Percentiles rank a stretch among this genome's conserved stretches.
Conservation (phyloP, 148 eudicot genomes). For the Arbutus unedo region DNA sequence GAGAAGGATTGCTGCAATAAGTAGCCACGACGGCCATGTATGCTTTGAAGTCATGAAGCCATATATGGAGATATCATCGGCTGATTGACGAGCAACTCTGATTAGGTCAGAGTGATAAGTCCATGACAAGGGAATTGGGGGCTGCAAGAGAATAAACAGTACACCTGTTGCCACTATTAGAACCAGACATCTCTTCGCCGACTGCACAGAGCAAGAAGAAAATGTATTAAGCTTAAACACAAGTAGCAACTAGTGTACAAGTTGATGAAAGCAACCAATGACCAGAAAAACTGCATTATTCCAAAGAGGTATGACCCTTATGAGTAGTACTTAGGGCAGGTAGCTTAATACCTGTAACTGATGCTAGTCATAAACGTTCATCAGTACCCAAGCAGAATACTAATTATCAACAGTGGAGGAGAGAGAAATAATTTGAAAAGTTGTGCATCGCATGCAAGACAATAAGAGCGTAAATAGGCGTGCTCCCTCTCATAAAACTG, state of each 20-base stretch:
- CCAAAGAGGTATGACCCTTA: conserved; percentile 8
- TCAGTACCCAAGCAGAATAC: background rate
- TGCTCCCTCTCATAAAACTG: background rate
- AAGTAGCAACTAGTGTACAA: background rate
- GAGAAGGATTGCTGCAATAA: conserved; percentile 75
- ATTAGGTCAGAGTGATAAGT: conserved; percentile 80
- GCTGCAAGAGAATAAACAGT: conserved; percentile 79
- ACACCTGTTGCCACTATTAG: conserved; percentile 77
- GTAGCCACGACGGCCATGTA: conserved; percentile 99
- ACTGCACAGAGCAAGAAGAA: conserved; percentile 39
- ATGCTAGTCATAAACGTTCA: background rate
- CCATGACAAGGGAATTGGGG: conserved; percentile 79
- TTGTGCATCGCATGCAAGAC: background rate
- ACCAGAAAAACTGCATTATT: background rate
- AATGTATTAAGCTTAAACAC: conserved; percentile 5
- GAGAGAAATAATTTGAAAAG: background rate
- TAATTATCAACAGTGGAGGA: background rate
- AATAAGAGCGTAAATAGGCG: background rate
- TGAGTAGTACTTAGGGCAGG: background rate
- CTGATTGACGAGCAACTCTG: conserved; percentile 80
- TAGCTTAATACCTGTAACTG: background rate
- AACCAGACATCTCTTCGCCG: conserved; percentile 87
- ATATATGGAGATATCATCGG: conserved; percentile 87
- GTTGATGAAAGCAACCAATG: background rate
- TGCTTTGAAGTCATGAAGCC: conserved; percentile 86